phyloP scores from a whole-genome alignment of 495 filamentous ascomycete genomes.

The Podospora pseudoanserina region DNA sequence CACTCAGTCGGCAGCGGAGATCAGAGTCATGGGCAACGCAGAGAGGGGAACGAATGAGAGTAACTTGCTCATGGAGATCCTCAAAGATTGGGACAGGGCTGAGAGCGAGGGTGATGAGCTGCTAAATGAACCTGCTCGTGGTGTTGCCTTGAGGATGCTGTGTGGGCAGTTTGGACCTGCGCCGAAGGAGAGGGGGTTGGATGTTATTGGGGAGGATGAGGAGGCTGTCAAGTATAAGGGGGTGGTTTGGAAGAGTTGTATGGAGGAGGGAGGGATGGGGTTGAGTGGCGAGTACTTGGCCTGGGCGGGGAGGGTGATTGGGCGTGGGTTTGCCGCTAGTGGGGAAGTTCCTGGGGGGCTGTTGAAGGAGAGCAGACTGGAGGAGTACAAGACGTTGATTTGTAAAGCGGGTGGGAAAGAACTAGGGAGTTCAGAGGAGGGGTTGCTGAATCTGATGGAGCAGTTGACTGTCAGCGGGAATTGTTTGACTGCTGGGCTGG shows the following conservation, averaged over 20 bases:
- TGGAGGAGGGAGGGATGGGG: slow-evolving; percentile 37
- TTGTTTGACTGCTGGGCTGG: slow-evolving; percentile 61
- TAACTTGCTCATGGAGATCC: slow-evolving; percentile 65
- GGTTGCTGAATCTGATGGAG: slow-evolving; percentile 61
- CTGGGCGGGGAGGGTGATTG: slow-evolving; percentile 82
- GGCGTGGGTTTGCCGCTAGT: slow-evolving; percentile 75
- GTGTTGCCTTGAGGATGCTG: slow-evolving; percentile 69
- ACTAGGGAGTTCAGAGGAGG: slow-evolving; percentile 44
- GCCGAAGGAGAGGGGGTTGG: slow-evolving; percentile 46
- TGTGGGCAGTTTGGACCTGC: slow-evolving; percentile 66
- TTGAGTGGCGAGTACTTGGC: slow-evolving; percentile 66
- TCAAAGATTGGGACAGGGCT: slow-evolving; percentile 61
- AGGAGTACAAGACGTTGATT: slow-evolving; percentile 36
- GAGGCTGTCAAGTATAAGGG: slow-evolving; percentile 57
- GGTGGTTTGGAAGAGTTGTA: slow-evolving; percentile 71
- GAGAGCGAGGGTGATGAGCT: slow-evolving; percentile 41
- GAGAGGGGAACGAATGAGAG: slow-evolving; percentile 63
- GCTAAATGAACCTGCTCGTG: slow-evolving; percentile 62
- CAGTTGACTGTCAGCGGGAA: slow-evolving; percentile 63
- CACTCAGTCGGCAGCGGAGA: slow-evolving; percentile 56
- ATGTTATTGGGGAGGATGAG: slow-evolving; percentile 60
- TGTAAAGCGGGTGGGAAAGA: slow-evolving; percentile 31
- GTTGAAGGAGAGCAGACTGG: slow-evolving; percentile 54
- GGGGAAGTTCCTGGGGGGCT: slow-evolving; percentile 59
- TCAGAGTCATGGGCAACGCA: slow-evolving; percentile 57